These are phyloP conservation scores for Candida chauliodis DNA, from an alignment of 805 yeast species.

Conservation along the genomic window DNA sequence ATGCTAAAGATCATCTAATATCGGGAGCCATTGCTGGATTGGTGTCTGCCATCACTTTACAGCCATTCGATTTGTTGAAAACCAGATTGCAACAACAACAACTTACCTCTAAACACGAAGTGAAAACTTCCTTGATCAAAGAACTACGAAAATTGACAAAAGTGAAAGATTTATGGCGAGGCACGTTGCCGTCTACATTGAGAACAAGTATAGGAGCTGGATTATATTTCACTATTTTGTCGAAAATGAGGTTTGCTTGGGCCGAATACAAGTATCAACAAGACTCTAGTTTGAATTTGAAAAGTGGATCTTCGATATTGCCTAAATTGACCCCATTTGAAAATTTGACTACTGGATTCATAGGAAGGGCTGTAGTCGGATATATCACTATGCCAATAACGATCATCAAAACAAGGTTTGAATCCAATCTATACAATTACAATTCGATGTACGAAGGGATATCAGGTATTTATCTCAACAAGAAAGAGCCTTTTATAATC, in stretches of 20 bases:
- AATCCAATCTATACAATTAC: slow-evolving; percentile 74
- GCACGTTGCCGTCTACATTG: slow-evolving; percentile 85
- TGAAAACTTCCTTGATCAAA: slow-evolving; percentile 30
- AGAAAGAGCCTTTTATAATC: slow-evolving; percentile 10
- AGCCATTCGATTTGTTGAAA: slow-evolving; percentile 86
- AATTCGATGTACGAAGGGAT: slow-evolving; percentile 60
- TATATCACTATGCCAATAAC: slow-evolving; percentile 92
- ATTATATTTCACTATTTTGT: slow-evolving; percentile 71
- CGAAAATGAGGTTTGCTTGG: slow-evolving; percentile 52
- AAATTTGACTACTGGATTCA: slow-evolving; percentile 73
- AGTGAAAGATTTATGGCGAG: slow-evolving; percentile 74
- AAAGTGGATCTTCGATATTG: slow-evolving; percentile 27
- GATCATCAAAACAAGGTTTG: slow-evolving; percentile 82
- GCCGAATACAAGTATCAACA: slow-evolving; percentile 27
- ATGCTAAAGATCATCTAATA: slow-evolving; percentile 48
- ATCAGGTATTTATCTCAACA: slow-evolving; percentile 45
- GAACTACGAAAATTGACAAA: slow-evolving; percentile 42
- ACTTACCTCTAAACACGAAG: slow-evolving; percentile 13
- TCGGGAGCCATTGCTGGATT: slow-evolving; percentile 88
- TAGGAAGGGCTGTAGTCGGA: slow-evolving; percentile 80
- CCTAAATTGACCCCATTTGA: slow-evolving; percentile 71
- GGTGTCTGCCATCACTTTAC: slow-evolving; percentile 72
- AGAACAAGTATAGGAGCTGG: slow-evolving; percentile 92
- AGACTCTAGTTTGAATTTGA: slow-evolving; percentile 1
- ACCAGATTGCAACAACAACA: slow-evolving; percentile 66